These are phyloP conservation scores for Herpetospermum pedunculosum DNA, from an alignment of 306 rosid species.

Conservation along the genomic window DNA sequence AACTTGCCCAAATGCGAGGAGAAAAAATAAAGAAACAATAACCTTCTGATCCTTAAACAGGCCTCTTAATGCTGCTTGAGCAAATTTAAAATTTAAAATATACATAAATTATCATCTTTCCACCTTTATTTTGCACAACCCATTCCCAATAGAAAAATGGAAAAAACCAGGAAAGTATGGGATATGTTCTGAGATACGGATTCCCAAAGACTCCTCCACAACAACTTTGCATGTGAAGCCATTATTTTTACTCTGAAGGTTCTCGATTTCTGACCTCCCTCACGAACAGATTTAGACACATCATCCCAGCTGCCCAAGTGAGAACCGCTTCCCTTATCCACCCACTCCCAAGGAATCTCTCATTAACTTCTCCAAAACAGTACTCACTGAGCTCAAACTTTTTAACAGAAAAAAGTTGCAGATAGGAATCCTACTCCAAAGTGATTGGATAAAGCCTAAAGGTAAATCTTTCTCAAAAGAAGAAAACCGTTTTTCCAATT, in stretches of 20 bases:
- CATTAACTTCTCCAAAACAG: neutral
- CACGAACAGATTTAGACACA: neutral
- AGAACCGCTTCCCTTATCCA: neutral
- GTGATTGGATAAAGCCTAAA: neutral
- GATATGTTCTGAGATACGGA: neutral
- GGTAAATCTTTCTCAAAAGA: neutral
- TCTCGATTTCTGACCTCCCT: neutral
- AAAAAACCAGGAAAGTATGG: neutral
- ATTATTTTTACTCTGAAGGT: neutral
- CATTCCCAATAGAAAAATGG: neutral
- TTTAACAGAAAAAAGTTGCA: neutral
- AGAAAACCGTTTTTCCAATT: neutral
- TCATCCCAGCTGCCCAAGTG: neutral
- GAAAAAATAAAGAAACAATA: neutral
- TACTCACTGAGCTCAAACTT: neutral
- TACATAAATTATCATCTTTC: neutral
- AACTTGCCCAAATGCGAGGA: neutral
- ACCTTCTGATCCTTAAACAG: neutral
- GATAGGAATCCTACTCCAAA: neutral
- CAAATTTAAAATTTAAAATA: neutral
- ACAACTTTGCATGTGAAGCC: neutral
- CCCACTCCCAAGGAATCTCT: neutral
- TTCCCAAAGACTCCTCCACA: neutral
- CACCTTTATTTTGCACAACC: neutral
- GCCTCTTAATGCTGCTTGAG: neutral